Evolutionary conservation across 2,329 filamentous ascomycete genomes (phyloP), one percentile per base, ranked within the genome.

Genomic region (Phaeomoniella chlamydospora): DNA sequence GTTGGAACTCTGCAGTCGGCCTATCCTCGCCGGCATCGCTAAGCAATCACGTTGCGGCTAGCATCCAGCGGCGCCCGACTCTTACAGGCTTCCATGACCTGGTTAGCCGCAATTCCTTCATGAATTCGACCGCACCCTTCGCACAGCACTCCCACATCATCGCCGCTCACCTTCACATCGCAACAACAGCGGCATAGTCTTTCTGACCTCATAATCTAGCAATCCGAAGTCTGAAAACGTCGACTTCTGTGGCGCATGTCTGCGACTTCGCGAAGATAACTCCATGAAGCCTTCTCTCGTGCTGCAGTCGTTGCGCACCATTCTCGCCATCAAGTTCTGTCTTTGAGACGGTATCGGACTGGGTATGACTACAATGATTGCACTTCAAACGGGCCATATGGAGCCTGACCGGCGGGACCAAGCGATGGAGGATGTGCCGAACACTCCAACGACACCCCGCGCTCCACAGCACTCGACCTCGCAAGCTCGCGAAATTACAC

Each of bases 381-480:
- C 22, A 6, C 6, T 26, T 26, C 22, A 26, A n/a, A 26, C 22
- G 9, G n/a, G 22, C 22, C 22, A 6, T 26, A n/a, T 26, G 22
- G 9, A n/a, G 22, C 22, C 6, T 9, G 22, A 26, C 22, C 22
- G 22, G 22, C 6, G 22, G n/a, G 22, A 26, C 22, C n/a, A 26
- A 9, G 6, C 22, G 6, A 26, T 26, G 19, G 43, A 44, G 18
- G 42, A 46, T 30, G 9, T 10, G 14, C 16, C 40, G 31, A 42
- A 46, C 18, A 45, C 44, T 34, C 44, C 44, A 22, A 46, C 44
- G 17, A 46, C 44, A 6, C 44, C 44, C 15, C 39, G 44, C 18
- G 34, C 44, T 4, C 34, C 33, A 29, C 39, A 40, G 4, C 41
- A 39, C 31, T 19, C 33, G 13, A 17, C 41, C 14, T 31, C 36